A percentile compares a stretch with the other conserved stretches of the same genome.
Conservation (phyloP, 331 rosid species). For the Telfairia occidentalis region DNA sequence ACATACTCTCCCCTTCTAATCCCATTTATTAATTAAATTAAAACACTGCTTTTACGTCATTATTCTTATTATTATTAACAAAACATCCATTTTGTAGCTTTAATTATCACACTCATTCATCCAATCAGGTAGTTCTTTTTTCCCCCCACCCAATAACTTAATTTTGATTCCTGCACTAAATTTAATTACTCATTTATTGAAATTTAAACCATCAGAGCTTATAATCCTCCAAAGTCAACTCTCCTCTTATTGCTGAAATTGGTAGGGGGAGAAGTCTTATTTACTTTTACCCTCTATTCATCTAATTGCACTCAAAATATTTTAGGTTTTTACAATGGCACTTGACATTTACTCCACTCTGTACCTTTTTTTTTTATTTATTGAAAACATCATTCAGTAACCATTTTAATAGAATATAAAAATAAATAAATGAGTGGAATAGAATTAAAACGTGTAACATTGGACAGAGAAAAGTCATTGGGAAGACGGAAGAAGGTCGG, state of each 20-base stretch:
- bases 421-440: background rate
- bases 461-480: background rate
- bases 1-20: background rate
- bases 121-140: background rate
- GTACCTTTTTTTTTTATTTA: background rate
- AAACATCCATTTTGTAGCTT: background rate
- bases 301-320: background rate
- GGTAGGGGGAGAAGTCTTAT: background rate
- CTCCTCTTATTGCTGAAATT: background rate
- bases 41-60: background rate
- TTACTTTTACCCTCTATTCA: background rate
- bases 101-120: background rate
- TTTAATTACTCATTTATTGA: background rate
- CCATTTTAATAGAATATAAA: background rate
- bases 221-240: background rate
- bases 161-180: background rate
- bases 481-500: background rate
- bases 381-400: background rate
- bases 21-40: background rate
- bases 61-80: background rate
- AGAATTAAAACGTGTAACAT: background rate
- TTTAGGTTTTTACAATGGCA: background rate
- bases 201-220: background rate
- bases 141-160: background rate
- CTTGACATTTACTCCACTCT: slow-evolving; percentile 1